These are phyloP conservation scores for Auricularia auricula-judae DNA, from an alignment of 768 basidiomycete genomes.

Conservation along the genomic window DNA sequence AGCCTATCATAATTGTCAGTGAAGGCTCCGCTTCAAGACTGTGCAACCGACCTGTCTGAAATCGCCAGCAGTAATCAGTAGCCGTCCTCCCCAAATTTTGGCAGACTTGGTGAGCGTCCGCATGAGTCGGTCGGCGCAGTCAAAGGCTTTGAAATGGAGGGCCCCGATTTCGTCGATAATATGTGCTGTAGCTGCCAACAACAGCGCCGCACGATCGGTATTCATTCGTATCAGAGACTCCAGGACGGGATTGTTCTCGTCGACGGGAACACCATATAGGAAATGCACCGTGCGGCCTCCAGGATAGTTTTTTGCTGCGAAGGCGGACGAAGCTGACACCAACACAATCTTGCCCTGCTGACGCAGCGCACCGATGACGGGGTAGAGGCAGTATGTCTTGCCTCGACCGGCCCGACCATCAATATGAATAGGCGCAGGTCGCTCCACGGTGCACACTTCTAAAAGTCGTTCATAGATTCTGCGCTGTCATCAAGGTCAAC, in stretches of 20 bases:
- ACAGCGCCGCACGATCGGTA: background rate
- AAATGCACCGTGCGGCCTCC: constrained; percentile 28
- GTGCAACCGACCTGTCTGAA: background rate
- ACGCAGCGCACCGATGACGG: constrained; percentile 23
- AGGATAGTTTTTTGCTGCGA: constrained; percentile 28
- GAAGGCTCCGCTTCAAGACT: background rate
- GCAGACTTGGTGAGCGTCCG: background rate
- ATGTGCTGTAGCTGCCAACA: background rate
- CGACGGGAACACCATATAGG: constrained; percentile 11
- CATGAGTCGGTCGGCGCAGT: background rate
- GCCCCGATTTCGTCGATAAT: background rate
- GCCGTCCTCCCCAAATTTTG: background rate
- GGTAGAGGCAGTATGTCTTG: constrained; percentile 27
- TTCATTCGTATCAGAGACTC: background rate
- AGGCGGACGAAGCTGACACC: constrained; percentile 27
- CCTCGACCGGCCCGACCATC: constrained; percentile 32
- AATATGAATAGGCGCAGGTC: constrained; percentile 17
- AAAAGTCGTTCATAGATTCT: background rate
- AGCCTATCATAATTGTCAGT: background rate
- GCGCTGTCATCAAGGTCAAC: background rate
- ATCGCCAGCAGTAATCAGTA: background rate
- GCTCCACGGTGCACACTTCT: constrained; percentile 1
- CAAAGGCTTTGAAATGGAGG: background rate
- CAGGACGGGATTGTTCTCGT: background rate
- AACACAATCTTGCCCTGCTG: constrained; percentile 19